Evolutionary conservation across 495 filamentous ascomycete genomes (phyloP), one percentile per base, ranked within the genome.

Genomic region (Talaromyces thailandensis): DNA sequence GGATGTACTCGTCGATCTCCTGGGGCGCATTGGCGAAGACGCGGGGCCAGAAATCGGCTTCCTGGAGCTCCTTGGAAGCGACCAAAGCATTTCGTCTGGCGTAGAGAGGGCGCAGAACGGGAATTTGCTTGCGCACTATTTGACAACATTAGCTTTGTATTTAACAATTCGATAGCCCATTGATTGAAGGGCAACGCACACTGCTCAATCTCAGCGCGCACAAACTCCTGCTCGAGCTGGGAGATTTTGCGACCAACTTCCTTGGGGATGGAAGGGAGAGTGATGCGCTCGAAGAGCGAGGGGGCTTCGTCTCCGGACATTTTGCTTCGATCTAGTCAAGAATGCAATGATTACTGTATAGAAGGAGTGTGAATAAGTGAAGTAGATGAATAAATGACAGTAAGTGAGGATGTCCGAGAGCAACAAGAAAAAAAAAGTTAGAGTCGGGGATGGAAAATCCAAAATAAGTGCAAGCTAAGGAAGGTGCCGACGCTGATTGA

Each of bases 1-100:
- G 87, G 68, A 96, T 90, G 75, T 84, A 88, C 70, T 90, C 87
- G 73, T 96, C 92, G 64, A 96, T 83, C 58, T 95, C 88, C 28
- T 79, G 79, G 2, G 92, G 90, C 5, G 91, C 86, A 74, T 91
- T 87, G 70, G 93, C 88, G 68, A 96, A 77, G 48, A 96, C 91
- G 63, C 93, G 79, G 29, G 88, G 77, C 93, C 93, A 97, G 84
- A 96, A 97, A 77, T 90, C 83, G 31, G 79, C 78, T n/a, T 59
- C 57, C 65, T 73, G 61, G 5, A 79, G 65, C 12, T 71, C 68
- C 68, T 96, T 92, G 66, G 84, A 75, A 60, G 81, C 72, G 62
- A 90, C 80, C 61, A 89, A 71, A 67, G 81, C 77, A n/a, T 81
- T 77, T 69, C 93, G 88, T 75, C 87, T 86, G 61, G 82, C 74